Evolutionary conservation across 2,329 filamentous ascomycete genomes (phyloP), one percentile per base, ranked within the genome.

Genomic region (Aureobasidium uvarum): DNA sequence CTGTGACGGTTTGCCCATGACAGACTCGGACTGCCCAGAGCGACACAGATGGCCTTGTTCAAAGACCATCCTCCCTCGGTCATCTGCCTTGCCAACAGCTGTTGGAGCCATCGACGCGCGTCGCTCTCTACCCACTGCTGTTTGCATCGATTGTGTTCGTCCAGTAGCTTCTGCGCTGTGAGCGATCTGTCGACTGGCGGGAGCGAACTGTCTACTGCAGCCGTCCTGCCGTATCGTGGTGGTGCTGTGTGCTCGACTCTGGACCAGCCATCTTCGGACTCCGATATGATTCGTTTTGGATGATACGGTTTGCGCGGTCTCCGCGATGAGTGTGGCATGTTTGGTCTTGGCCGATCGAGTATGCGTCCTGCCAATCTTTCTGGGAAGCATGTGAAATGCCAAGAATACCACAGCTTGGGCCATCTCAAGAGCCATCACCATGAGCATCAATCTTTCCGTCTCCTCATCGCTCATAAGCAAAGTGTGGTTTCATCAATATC

Each of bases 11-110:
- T 69, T n/a, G 70, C 66, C 36, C 69, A 60, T 31, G 74, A 71
- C 46, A 72, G 66, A 65, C 71, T 74, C 67, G 74, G 70, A 60
- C 72, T 74, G 3, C 72, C 72, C 13, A 69, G 67, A 1, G 70
- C 74, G 5, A 76, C 55, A 51, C 73, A 74, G 1, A 75, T 58
- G 5, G 72, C 74, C n/a, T 68, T 71, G 13, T 67, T 41, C 33
- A 75, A 60, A 7, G 62, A 51, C 71, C 69, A 72, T 14, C 68
- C 70, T 1, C 56, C 45, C 2, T 72, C 70, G 0, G 72, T 68
- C 23, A 31, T n/a, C 11, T 31, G 46, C 55, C 45, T 31, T 18
- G 28, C 20, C 43, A 60, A 46, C 48, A 59, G 50, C 41, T 52
- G 63, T 50, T 52, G 48, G 36, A 63, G 16, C 39, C 14, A 64